Evolutionary conservation across 2,329 filamentous ascomycete genomes (phyloP).

Genomic region (Karstenula rhodostoma): DNA sequence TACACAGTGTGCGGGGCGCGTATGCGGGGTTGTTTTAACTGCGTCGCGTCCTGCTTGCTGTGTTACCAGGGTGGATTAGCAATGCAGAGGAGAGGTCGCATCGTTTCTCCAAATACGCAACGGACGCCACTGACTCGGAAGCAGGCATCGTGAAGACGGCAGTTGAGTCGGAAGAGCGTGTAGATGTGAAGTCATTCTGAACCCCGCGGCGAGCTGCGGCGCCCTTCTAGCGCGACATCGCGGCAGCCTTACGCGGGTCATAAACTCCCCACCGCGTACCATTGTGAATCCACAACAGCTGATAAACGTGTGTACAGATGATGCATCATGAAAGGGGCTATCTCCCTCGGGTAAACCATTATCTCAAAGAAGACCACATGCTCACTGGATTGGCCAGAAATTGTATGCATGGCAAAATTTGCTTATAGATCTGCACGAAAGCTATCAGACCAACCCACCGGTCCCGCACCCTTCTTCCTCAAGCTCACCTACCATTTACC

Average conservation of each 20-base stretch:
- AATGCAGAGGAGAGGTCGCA: neutral
- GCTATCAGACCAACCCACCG: neutral
- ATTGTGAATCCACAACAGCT: neutral
- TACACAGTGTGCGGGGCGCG: conserved; percentile 4
- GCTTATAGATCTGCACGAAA: neutral
- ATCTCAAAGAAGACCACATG: neutral
- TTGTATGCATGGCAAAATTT: neutral
- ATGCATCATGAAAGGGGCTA: too few relatives aligned
- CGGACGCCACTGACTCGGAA: neutral
- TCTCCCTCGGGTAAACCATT: too few relatives aligned
- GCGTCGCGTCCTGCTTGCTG: conserved; percentile 4
- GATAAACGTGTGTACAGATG: neutral
- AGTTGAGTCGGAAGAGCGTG: conserved; percentile 4
- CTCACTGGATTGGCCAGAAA: neutral
- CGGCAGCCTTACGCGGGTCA: neutral
- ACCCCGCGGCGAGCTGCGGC: conserved; percentile 13
- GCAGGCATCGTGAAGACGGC: conserved; percentile 4
- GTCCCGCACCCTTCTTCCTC: neutral
- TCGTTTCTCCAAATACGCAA: neutral
- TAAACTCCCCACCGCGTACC: too few relatives aligned
- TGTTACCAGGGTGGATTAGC: neutral
- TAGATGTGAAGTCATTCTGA: neutral
- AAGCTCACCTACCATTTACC: neutral
- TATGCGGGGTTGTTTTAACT: conserved; percentile 10
- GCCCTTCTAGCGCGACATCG: neutral